A percentile compares a stretch with the other conserved stretches of the same genome.
Evolutionary conservation across 495 filamentous ascomycete species (phyloP).

Genomic region (Xylaria intraflava): DNA sequence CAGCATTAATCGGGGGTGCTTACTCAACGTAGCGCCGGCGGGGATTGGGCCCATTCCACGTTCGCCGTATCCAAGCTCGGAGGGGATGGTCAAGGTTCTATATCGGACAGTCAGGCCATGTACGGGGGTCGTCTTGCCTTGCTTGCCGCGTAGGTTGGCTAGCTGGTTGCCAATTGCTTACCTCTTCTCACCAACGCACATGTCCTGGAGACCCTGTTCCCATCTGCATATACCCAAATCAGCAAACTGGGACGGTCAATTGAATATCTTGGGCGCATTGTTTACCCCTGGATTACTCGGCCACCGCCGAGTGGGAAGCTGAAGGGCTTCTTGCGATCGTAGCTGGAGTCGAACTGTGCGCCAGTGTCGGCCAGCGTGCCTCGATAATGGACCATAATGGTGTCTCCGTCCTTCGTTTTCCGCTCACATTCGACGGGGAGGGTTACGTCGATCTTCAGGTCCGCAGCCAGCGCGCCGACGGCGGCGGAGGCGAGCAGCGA

Average conservation of each 20-base stretch:
- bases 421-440: conserved; percentile 59
- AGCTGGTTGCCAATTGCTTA: conserved; percentile 1
- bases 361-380: conserved; percentile 61
- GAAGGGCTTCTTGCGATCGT: conserved; percentile 69
- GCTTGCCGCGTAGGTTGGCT: neutral
- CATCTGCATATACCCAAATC: conserved; percentile 44
- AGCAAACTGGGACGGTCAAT: neutral
- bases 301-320: conserved; percentile 71
- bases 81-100: conserved; percentile 81
- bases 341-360: conserved; percentile 59
- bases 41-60: conserved; percentile 72
- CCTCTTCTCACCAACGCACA: conserved; percentile 94
- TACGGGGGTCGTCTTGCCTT: neutral
- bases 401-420: conserved; percentile 71
- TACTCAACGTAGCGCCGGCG: conserved; percentile 64
- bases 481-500: conserved; percentile 47
- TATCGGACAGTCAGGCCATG: neutral
- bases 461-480: conserved; percentile 43
- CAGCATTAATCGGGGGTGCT: conserved; percentile 12
- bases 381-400: conserved; percentile 77
- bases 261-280: conserved; percentile 14
- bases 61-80: conserved; percentile 76
- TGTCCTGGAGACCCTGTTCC: conserved; percentile 86
- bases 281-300: conserved; percentile 77
- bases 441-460: conserved; percentile 68